Evolutionary conservation across 257 asterid genomes (phyloP), one percentile per base, ranked within the genome.

Genomic region (Haberlea rhodopensis): DNA sequence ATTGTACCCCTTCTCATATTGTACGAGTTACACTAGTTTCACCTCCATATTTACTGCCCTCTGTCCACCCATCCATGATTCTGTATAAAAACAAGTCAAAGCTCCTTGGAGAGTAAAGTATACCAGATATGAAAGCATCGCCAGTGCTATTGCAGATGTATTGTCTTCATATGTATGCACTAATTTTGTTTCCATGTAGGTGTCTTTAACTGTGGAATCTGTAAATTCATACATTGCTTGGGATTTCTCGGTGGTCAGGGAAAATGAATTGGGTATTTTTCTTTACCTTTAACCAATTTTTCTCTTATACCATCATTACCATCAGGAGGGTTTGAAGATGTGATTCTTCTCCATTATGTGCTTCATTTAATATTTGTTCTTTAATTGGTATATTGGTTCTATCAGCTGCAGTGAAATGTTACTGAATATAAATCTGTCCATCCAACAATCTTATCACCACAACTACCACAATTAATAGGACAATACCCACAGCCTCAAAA

Each of bases 241-340:
- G 96, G 99, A 94, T 79, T 94, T 94, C 75, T 76, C 96, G n/a
- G 75, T 94, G 85, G 86, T 83, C 97, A 87, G 80, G 96, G 99
- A 90, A 87, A 75, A 66, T 87, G 82, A 91, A 67, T 84, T 48
- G 76, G 97, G 96, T 94, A 87, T 67, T 62, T 66, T 74, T 73
- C 83, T 67, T 49, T 46, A 56, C 53, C 77, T 61, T 67, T 9
- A 28, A 21, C 58, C 64, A 29, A 40, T 61, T 71, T 66, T 23
- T 45, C n/a, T n/a, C n/a, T n/a, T n/a, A n/a, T n/a, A n/a, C n/a
- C n/a, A n/a, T n/a, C n/a, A n/a, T n/a, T n/a, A n/a, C n/a, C n/a
- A 34, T 60, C 66, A 57, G 8, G 48, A 69, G 40, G 71, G 51
- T 32, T 55, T 59, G 65, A 22, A 48, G 67, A 65, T 49, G 55